Percentiles rank a stretch among this genome's conserved stretches.
These are phyloP conservation scores for Fagopyrum esculentum DNA, from an alignment of 148 eudicot genomes.

Conservation along the genomic window DNA sequence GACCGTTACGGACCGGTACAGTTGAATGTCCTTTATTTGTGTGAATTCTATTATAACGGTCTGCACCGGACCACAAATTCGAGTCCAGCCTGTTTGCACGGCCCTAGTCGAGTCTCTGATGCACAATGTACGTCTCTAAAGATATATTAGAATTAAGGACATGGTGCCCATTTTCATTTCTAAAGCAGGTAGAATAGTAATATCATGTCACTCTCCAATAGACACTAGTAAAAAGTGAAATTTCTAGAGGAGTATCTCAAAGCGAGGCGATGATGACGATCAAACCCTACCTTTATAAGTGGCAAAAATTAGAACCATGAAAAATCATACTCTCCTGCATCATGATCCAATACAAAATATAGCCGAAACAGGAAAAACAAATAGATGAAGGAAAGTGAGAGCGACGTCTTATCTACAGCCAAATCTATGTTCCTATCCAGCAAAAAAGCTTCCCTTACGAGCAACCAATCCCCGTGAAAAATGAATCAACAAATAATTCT, in stretches of 20 bases:
- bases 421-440: background rate
- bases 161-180: background rate
- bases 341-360: background rate
- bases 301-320: background rate
- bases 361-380: background rate
- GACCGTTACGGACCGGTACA: too few species aligned
- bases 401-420: background rate
- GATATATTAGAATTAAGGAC: background rate
- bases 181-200: background rate
- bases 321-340: background rate
- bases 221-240: background rate
- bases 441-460: background rate
- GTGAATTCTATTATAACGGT: too few species aligned
- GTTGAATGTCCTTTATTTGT: too few species aligned
- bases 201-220: background rate
- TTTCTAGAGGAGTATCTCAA: too few species aligned
- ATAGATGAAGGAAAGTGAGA: background rate
- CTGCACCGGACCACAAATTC: too few species aligned
- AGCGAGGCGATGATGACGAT: too few species aligned
- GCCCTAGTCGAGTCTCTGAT: background rate
- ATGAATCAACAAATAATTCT: background rate
- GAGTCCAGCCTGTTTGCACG: background rate
- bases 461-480: background rate
- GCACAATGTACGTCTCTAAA: background rate
- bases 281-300: background rate